phyloP scores from a whole-genome alignment of 2,329 filamentous ascomycete genomes.

The Verticillium nonalfalfae region DNA sequence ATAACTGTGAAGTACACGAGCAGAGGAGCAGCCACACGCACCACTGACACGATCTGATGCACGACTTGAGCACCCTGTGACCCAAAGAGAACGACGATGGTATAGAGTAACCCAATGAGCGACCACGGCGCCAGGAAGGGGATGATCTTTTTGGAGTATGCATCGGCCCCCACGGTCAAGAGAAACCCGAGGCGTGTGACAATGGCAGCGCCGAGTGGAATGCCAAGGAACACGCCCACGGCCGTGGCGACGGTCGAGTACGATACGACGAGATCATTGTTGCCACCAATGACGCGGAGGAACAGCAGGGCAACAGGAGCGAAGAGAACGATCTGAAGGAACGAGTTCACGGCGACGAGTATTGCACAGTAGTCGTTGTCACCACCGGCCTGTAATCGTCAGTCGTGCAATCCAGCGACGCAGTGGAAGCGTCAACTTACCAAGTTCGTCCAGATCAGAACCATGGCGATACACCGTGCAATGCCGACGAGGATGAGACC shows the following conservation, averaged over 20 bases:
- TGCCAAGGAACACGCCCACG: slow-evolving; percentile 79
- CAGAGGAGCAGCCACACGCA: slow-evolving; percentile 74
- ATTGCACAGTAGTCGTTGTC: slow-evolving; percentile 80
- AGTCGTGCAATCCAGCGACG: not conserved
- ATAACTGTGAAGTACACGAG: slow-evolving; percentile 74
- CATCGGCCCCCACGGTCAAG: slow-evolving; percentile 42
- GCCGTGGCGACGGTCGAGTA: slow-evolving; percentile 70
- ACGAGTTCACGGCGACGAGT: slow-evolving; percentile 67
- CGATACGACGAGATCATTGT: slow-evolving; percentile 30
- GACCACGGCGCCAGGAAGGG: slow-evolving; percentile 65
- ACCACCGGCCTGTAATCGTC: slow-evolving; percentile 51
- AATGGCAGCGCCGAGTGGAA: slow-evolving; percentile 73
- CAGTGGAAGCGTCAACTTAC: not conserved
- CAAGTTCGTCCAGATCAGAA: slow-evolving; percentile 66
- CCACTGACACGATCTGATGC: slow-evolving; percentile 75
- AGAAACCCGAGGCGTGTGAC: slow-evolving; percentile 64
- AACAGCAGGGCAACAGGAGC: slow-evolving; percentile 64
- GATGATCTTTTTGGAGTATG: slow-evolving; percentile 67
- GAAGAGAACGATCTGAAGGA: slow-evolving; percentile 69
- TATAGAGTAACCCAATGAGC: slow-evolving; percentile 78
- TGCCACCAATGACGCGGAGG: slow-evolving; percentile 59
- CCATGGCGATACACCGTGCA: slow-evolving; percentile 84
- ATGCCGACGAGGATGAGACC: slow-evolving; percentile 79
- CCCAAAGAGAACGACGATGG: slow-evolving; percentile 79
- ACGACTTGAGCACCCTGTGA: slow-evolving; percentile 73